Percentiles rank a stretch among this genome's conserved stretches.
Evolutionary conservation across 129 eudicot species (phyloP).

Genomic region (Scalesia atractyloides): DNA sequence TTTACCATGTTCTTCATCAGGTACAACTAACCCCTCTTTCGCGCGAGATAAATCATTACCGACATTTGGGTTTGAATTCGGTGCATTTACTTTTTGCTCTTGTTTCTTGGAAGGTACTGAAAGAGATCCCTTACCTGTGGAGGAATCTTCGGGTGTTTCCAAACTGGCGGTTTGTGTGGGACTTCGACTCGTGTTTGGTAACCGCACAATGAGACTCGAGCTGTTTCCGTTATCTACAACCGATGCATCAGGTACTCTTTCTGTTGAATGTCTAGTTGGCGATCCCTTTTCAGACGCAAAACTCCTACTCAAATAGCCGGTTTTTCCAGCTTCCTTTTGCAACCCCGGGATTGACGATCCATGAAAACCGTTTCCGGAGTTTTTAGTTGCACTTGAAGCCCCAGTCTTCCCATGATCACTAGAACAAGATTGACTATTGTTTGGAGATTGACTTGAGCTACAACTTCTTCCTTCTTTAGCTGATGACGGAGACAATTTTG

Average conservation of each 20-base stretch:
- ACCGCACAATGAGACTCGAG: constrained; percentile 69
- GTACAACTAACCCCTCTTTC: constrained; percentile 38
- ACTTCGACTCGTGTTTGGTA: constrained; percentile 61
- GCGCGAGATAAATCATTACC: constrained; percentile 43
- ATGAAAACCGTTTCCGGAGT: constrained; percentile 51
- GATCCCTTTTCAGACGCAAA: constrained; percentile 55
- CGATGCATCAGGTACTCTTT: constrained; percentile 39
- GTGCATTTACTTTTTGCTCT: constrained; percentile 33
- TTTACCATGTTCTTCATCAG: constrained; percentile 41
- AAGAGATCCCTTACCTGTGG: constrained; percentile 43
- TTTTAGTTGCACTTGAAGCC: constrained; percentile 48
- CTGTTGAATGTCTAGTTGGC: constrained; percentile 33
- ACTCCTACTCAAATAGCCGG: constrained; percentile 36
- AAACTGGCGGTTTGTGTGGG: constrained; percentile 56
- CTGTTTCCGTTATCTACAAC: constrained; percentile 50
- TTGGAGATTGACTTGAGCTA: constrained; percentile 76
- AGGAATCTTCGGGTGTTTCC: constrained; percentile 54
- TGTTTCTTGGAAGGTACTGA: constrained; percentile 49
- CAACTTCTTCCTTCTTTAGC: constrained; percentile 69
- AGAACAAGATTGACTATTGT: constrained; percentile 58
- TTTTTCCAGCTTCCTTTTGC: constrained; percentile 58
- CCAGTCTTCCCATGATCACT: constrained; percentile 60
- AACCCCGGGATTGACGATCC: constrained; percentile 45
- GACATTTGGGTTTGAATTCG: constrained; percentile 8
- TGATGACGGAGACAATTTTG: constrained; percentile 40